A percentile compares a stretch with the other conserved stretches of the same genome.
Conservation (phyloP, 2,329 filamentous ascomycete genomes). For the Penicillium griseofulvum region DNA sequence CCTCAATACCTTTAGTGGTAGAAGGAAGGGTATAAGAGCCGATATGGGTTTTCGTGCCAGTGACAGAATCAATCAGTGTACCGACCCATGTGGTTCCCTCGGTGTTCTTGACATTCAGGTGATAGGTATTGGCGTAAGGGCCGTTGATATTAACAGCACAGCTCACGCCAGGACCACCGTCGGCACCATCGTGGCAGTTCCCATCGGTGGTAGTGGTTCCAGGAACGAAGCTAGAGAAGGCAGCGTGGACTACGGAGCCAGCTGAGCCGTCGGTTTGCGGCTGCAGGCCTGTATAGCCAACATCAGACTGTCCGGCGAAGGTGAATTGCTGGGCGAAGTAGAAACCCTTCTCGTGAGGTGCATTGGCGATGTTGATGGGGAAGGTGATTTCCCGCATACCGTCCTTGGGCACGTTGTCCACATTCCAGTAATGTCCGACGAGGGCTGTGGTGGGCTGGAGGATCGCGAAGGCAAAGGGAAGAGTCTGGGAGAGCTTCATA, state of each 20-base stretch:
- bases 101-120: constrained; percentile 23
- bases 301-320: constrained; percentile 19
- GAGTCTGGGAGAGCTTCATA: constrained; percentile 9
- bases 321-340: constrained; percentile 32
- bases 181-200: constrained; percentile 29
- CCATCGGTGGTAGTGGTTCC: constrained; percentile 20
- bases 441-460: constrained; percentile 11
- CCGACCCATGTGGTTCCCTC: constrained; percentile 28
- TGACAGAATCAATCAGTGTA: constrained; percentile 25
- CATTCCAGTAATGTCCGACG: constrained; percentile 16
- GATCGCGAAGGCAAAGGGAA: constrained; percentile 8
- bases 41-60: constrained; percentile 21
- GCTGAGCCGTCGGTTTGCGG: constrained; percentile 16
- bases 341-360: constrained; percentile 23
- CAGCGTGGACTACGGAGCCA: constrained; percentile 28
- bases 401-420: constrained; percentile 5
- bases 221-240: constrained; percentile 33
- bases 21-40: constrained; percentile 28
- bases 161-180: constrained; percentile 29
- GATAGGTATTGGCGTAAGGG: constrained; percentile 21
- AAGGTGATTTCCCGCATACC: constrained; percentile 25
- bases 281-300: constrained; percentile 32
- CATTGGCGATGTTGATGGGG: constrained; percentile 21
- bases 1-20: constrained; percentile 20
- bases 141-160: constrained; percentile 23